phyloP scores from a whole-genome alignment of 2,329 filamentous ascomycete genomes.

The Rachicladosporium sp. region DNA sequence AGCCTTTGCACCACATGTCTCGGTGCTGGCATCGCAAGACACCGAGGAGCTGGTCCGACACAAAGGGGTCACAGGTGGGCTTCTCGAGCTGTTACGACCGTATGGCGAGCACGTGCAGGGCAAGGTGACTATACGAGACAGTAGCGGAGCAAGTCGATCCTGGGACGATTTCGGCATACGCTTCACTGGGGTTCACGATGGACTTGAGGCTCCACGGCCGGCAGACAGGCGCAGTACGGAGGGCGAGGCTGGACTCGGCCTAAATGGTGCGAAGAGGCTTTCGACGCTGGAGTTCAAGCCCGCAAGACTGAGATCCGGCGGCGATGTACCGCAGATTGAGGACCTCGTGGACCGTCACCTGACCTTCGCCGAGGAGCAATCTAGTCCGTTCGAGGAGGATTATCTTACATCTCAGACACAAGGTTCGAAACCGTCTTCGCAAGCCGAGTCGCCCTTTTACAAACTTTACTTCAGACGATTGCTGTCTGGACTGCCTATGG shows the following conservation, averaged over 20 bases:
- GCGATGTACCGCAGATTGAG: slow-evolving; percentile 59
- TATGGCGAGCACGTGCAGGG: slow-evolving; percentile 83
- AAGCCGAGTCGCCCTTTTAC: slow-evolving; percentile 50
- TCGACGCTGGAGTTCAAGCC: slow-evolving; percentile 23
- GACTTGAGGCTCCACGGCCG: slow-evolving; percentile 27
- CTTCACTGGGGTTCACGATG: slow-evolving; percentile 60
- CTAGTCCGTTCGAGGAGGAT: slow-evolving; percentile 23
- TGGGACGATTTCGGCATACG: slow-evolving; percentile 87
- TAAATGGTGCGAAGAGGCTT: slow-evolving; percentile 14
- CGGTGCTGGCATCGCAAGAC: slow-evolving; percentile 74
- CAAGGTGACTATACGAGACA: slow-evolving; percentile 83
- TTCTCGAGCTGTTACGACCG: slow-evolving; percentile 76
- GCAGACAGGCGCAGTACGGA: slow-evolving; percentile 27
- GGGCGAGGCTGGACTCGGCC: slow-evolving; percentile 14
- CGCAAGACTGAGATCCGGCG: slow-evolving; percentile 31
- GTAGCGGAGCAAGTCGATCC: slow-evolving; percentile 65
- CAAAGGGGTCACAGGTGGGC: slow-evolving; percentile 72
- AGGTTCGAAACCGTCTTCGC: slow-evolving; percentile 6
- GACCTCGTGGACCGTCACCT: slow-evolving; percentile 69
- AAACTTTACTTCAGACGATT: slow-evolving; percentile 72
- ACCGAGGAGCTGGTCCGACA: slow-evolving; percentile 66
- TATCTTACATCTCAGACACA: slow-evolving; percentile 29
- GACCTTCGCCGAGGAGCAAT: slow-evolving; percentile 54
- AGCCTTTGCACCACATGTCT: slow-evolving; percentile 80
- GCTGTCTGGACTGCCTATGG: slow-evolving; percentile 64